Conservation (phyloP, 2,329 filamentous ascomycete species). For the Paraconiothyrium sp. region DNA sequence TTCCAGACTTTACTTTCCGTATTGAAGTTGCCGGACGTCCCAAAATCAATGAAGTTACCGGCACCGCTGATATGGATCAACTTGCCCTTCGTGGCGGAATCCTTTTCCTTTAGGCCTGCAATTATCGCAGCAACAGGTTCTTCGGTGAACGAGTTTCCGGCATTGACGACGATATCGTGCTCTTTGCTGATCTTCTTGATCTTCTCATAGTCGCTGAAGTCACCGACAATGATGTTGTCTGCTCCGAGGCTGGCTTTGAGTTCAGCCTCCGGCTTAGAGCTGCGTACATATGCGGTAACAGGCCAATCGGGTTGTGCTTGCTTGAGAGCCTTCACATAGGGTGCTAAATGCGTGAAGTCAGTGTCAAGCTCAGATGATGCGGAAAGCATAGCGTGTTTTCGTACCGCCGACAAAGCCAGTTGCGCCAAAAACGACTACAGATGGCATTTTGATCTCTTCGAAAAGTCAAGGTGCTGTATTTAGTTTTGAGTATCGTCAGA, state of each 20-base stretch:
- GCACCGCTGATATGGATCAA: constrained; percentile 1
- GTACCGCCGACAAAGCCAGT: not conserved
- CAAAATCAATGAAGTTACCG: constrained; percentile 2
- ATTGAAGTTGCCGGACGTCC: not conserved
- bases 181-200: constrained; percentile 1
- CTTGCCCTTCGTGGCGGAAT: not conserved
- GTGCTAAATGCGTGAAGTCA: not conserved
- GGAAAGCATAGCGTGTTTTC: not conserved
- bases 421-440: not conserved
- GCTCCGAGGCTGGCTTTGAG: not conserved
- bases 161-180: not conserved
- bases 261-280: not conserved
- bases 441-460: not conserved
- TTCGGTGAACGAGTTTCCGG: constrained; percentile 1
- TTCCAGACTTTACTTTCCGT: not conserved
- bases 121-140: not conserved
- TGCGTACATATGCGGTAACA: not conserved
- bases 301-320: not conserved
- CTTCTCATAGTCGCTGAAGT: not conserved
- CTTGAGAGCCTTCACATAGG: not conserved
- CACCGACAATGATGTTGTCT: not conserved
- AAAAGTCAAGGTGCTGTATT: not conserved
- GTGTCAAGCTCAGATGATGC: not conserved
- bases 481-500: no score
- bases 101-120: not conserved